These are phyloP conservation scores for Trichoderma semiorbis DNA, from an alignment of 2,329 filamentous ascomycete genomes.

Conservation along the genomic window DNA sequence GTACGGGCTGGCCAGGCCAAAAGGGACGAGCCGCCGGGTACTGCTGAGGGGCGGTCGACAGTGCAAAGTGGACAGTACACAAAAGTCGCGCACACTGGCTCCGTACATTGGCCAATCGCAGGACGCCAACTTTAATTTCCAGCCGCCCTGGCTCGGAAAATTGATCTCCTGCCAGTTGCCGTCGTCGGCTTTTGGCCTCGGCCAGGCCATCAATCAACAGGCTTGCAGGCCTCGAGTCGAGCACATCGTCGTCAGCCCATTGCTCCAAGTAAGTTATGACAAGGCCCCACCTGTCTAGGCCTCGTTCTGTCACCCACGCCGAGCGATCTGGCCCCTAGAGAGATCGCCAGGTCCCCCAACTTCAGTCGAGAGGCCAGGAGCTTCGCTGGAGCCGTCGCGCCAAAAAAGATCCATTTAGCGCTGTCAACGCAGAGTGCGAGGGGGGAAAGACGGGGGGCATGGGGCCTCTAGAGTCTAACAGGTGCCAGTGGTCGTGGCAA, in stretches of 20 bases:
- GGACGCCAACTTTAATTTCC: slow-evolving; percentile 12
- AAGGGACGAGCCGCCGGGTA: background rate
- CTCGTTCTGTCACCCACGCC: slow-evolving; percentile 13
- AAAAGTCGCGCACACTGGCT: background rate
- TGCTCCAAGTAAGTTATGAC: slow-evolving; percentile 4
- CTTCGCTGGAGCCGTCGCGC: slow-evolving; percentile 11
- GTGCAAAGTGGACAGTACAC: background rate
- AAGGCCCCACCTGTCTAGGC: slow-evolving; percentile 10
- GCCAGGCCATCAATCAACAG: background rate
- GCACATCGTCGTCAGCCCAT: slow-evolving; percentile 1
- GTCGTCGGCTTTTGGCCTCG: slow-evolving; percentile 7
- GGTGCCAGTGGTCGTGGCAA: background rate
- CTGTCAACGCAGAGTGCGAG: slow-evolving; percentile 9
- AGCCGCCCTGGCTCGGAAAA: slow-evolving; percentile 10
- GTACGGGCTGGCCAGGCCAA: background rate
- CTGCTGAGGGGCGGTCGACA: background rate
- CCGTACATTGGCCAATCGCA: slow-evolving; percentile 14
- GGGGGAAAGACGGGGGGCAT: background rate
- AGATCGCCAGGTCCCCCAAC: slow-evolving; percentile 18
- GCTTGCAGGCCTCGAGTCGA: background rate
- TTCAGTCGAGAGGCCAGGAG: background rate
- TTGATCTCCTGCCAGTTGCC: slow-evolving; percentile 13
- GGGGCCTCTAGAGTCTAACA: background rate
- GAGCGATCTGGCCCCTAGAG: slow-evolving; percentile 19
- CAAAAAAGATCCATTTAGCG: slow-evolving; percentile 11